A percentile compares a stretch with the other conserved stretches of the same genome.
Conservation (phyloP, 129 eudicot species). For the Heracleum sosnowskyi region DNA sequence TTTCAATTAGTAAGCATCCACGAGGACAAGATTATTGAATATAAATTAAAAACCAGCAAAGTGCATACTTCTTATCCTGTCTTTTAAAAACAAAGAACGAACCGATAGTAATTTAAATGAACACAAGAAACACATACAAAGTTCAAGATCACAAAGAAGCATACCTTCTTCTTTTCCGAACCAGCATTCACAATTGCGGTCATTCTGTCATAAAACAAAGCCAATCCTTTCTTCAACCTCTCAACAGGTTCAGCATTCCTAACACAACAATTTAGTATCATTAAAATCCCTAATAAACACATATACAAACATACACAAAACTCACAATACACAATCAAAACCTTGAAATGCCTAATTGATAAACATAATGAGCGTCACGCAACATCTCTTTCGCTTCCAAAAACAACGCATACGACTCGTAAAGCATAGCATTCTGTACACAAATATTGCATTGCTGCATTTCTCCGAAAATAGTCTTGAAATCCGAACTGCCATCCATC, state of each 20-base stretch:
- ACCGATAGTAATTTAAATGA: not conserved
- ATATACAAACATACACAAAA: not conserved
- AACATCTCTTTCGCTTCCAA: conserved; percentile 71
- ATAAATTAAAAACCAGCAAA: not conserved
- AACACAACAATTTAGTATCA: not conserved
- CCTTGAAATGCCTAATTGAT: conserved; percentile 80
- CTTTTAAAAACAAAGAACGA: not conserved
- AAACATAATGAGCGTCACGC: conserved; percentile 50
- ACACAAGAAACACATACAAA: not conserved
- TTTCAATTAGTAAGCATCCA: not conserved
- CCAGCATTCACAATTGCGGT: conserved; percentile 30
- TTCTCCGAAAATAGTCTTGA: conserved; percentile 45
- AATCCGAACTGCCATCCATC: conserved; percentile 64
- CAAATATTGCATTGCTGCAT: conserved; percentile 54
- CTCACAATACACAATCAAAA: conserved; percentile 9
- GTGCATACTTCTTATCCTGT: not conserved
- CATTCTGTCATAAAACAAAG: conserved; percentile 59
- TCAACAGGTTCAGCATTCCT: conserved; percentile 91
- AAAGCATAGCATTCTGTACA: conserved; percentile 39
- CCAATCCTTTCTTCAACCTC: conserved; percentile 68
- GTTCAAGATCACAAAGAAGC: not conserved
- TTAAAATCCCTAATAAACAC: not conserved
- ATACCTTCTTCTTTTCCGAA: conserved; percentile 46
- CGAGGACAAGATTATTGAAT: not conserved
- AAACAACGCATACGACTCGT: conserved; percentile 52